Evolutionary conservation across 352 stramenopile genomes (phyloP).

Genomic region (Elongisporangium senticosum): DNA sequence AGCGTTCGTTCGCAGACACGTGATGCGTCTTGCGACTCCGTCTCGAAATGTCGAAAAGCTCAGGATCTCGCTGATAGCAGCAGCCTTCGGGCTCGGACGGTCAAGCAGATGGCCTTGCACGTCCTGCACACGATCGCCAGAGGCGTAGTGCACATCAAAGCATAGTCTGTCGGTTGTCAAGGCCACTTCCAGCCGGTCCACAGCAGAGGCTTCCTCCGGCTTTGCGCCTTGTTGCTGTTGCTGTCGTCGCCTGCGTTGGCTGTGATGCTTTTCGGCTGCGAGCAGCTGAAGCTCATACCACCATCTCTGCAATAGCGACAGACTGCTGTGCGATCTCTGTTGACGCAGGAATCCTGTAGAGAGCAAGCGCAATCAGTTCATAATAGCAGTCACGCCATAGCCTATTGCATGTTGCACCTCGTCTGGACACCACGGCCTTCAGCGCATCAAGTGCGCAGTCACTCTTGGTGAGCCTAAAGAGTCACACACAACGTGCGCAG

Average conservation of each 20-base stretch:
- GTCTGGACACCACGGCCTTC: slow-evolving; percentile 11
- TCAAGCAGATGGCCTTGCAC: slow-evolving; percentile 27
- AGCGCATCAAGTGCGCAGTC: neutral
- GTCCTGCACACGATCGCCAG: slow-evolving; percentile 19
- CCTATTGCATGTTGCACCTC: slow-evolving; percentile 11
- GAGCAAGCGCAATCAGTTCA: neutral
- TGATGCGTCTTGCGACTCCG: slow-evolving; percentile 28
- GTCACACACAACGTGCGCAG: neutral
- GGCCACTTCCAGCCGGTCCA: slow-evolving; percentile 7
- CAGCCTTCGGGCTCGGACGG: neutral
- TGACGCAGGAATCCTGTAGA: slow-evolving; percentile 36
- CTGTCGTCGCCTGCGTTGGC: neutral
- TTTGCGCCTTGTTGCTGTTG: neutral
- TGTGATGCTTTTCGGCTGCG: slow-evolving; percentile 8
- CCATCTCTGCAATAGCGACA: slow-evolving; percentile 38
- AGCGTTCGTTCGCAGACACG: slow-evolving; percentile 14
- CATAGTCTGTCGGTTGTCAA: slow-evolving; percentile 22
- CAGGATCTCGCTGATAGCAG: slow-evolving; percentile 25
- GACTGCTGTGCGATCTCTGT: slow-evolving; percentile 14
- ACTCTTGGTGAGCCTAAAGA: neutral
- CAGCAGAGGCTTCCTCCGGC: neutral
- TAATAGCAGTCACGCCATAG: neutral
- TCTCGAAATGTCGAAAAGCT: slow-evolving; percentile 41
- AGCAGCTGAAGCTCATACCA: slow-evolving; percentile 36
- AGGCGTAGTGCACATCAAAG: slow-evolving; percentile 43